A percentile compares a stretch with the other conserved stretches of the same genome.
Conservation (phyloP, 306 rosid genomes). For the Prunus campanulata region DNA sequence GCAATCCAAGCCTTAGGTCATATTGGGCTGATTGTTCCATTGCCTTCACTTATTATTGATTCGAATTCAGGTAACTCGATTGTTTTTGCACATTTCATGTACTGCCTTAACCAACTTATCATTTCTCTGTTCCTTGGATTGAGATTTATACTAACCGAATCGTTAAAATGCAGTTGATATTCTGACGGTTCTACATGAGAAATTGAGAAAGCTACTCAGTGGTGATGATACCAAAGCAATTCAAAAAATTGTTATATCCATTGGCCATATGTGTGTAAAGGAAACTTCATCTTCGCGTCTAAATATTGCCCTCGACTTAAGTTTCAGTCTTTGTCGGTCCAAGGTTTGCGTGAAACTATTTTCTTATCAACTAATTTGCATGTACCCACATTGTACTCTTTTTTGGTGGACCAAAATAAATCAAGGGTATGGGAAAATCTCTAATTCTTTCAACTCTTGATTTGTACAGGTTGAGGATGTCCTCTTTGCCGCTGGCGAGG, state of each 20-base stretch:
- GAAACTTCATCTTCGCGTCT: slow-evolving; percentile 71
- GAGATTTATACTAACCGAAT: slow-evolving; percentile 23
- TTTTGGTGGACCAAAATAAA: background rate
- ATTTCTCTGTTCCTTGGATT: slow-evolving; percentile 8
- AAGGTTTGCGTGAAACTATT: slow-evolving; percentile 51
- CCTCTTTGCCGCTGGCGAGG: slow-evolving; percentile 98
- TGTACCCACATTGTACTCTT: no score
- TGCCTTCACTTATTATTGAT: slow-evolving; percentile 58
- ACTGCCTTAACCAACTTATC: background rate
- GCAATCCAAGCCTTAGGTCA: slow-evolving; percentile 97
- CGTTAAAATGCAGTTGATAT: slow-evolving; percentile 72
- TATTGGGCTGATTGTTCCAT: slow-evolving; percentile 69
- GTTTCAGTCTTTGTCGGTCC: slow-evolving; percentile 71
- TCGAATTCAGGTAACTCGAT: slow-evolving; percentile 57
- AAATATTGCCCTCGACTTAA: slow-evolving; percentile 64
- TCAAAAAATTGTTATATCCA: slow-evolving; percentile 74
- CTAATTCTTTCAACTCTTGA: slow-evolving; percentile 19
- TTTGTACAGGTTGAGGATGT: slow-evolving; percentile 82
- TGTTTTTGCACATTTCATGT: background rate
- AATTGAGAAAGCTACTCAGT: slow-evolving; percentile 68
- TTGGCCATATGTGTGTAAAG: slow-evolving; percentile 81
- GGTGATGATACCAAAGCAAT: slow-evolving; percentile 76
- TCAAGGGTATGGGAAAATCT: background rate
- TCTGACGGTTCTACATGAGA: slow-evolving; percentile 53
- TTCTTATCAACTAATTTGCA: background rate